A percentile compares a stretch with the other conserved stretches of the same genome.
phyloP scores from a whole-genome alignment of 1,284 basidiomycete species.

The Coniferiporia weirii region DNA sequence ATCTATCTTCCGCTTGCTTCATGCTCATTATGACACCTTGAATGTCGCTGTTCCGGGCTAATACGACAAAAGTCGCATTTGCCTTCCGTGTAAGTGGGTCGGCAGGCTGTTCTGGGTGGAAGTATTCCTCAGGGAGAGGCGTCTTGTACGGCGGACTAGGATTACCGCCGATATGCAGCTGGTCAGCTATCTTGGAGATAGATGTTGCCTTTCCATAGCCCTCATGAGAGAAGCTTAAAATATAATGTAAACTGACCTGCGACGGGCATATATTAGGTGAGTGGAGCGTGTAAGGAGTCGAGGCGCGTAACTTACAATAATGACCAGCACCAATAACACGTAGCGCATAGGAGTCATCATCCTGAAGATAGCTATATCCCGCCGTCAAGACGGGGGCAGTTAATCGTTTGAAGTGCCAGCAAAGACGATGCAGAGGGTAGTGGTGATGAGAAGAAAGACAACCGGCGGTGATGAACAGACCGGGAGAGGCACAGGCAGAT shows the following conservation, averaged over 20 bases:
- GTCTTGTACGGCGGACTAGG: conserved; percentile 46
- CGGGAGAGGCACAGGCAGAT: no score
- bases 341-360: conserved; percentile 81
- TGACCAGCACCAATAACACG: conserved; percentile 56
- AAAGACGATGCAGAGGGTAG: conserved; percentile 1
- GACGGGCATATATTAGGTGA: conserved; percentile 10
- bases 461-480: not conserved
- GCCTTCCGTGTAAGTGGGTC: conserved; percentile 51
- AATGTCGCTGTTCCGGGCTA: conserved; percentile 82
- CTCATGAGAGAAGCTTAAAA: conserved; percentile 67
- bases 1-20: conserved; percentile 76
- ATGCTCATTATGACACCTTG: conserved; percentile 66
- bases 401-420: not conserved
- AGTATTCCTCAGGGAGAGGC: conserved; percentile 52
- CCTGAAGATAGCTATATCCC: conserved; percentile 27
- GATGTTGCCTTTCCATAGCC: conserved; percentile 64
- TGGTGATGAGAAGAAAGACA: not conserved
- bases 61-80: conserved; percentile 82
- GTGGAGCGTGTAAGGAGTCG: not conserved
- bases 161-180: conserved; percentile 29
- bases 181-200: conserved; percentile 45
- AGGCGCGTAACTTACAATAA: conserved; percentile 47
- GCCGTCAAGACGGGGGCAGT: not conserved
- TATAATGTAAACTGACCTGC: conserved; percentile 67
- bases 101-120: conserved; percentile 34